A percentile compares a stretch with the other conserved stretches of the same genome.
phyloP scores from a whole-genome alignment of 129 eudicot genomes.

The Saposhnikovia divaricata region DNA sequence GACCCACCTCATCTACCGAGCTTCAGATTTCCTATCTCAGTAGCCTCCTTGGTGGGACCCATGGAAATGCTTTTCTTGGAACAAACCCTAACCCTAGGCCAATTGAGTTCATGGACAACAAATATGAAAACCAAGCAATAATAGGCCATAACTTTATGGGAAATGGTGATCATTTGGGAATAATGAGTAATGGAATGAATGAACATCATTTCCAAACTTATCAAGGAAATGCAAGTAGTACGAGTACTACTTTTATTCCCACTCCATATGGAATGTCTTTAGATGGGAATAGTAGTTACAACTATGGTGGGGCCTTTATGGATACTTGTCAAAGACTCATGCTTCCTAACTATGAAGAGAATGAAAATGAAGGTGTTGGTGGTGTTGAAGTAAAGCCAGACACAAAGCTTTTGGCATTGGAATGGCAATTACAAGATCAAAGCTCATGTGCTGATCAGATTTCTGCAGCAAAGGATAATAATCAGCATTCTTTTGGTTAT shows the following conservation, averaged over 20 bases:
- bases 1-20: constrained; percentile 50
- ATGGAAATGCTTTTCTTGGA: constrained; percentile 19
- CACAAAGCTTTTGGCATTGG: constrained; percentile 57
- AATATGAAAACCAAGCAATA: constrained; percentile 12
- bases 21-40: constrained; percentile 37
- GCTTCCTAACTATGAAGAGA: constrained; percentile 34
- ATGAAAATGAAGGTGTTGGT: constrained; percentile 15
- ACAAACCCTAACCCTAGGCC: constrained; percentile 34
- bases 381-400: constrained; percentile 63
- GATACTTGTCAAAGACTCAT: constrained; percentile 38
- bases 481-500: constrained; percentile 27
- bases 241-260: constrained; percentile 10
- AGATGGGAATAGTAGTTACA: constrained; percentile 17
- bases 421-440: constrained; percentile 81
- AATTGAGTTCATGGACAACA: constrained; percentile 50
- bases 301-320: constrained; percentile 24
- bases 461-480: constrained; percentile 23
- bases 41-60: neutral
- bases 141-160: constrained; percentile 24
- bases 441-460: constrained; percentile 23
- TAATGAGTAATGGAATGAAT: constrained; percentile 23
- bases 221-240: constrained; percentile 6
- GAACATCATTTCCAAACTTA: constrained; percentile 19
- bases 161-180: constrained; percentile 32
- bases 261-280: constrained; percentile 52